Percentiles rank a stretch among this genome's conserved stretches.
Conservation (phyloP, 148 eudicot genomes). For the Euryodendron excelsum region DNA sequence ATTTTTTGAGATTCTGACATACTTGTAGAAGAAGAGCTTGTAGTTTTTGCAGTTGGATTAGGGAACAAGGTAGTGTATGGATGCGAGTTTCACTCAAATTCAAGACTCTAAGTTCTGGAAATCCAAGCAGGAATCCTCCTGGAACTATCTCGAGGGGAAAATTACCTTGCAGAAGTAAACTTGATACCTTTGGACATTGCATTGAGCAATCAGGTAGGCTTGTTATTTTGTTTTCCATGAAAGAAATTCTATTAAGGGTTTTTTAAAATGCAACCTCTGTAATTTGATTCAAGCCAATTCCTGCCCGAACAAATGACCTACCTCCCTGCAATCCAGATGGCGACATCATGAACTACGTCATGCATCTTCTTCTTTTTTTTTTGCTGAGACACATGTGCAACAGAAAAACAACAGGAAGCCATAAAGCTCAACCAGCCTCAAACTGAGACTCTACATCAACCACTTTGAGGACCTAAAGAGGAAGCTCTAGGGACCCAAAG, state of each 20-base stretch:
- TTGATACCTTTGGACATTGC: constrained; percentile 8
- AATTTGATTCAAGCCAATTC: background rate
- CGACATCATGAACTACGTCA: constrained; percentile 22
- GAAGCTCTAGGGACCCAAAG: too few species aligned
- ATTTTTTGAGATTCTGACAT: background rate
- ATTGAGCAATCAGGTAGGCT: background rate
- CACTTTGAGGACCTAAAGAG: too few species aligned
- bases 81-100: constrained; percentile 8
- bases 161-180: constrained; percentile 15
- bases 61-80: background rate
- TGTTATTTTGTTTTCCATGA: background rate
- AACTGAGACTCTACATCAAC: too few species aligned
- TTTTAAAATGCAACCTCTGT: background rate
- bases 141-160: background rate
- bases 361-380: too few species aligned
- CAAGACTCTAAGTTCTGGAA: constrained; percentile 1
- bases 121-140: background rate
- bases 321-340: constrained; percentile 6
- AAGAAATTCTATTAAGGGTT: constrained; percentile 9
- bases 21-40: constrained; percentile 4
- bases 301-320: background rate
- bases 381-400: too few species aligned
- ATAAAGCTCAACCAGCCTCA: background rate
- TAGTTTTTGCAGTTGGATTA: constrained; percentile 5
- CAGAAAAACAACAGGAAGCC: too few species aligned